Evolutionary conservation across 1,284 basidiomycete species (phyloP), one percentile per base, ranked within the genome.

Genomic region (Mycena citricolor): DNA sequence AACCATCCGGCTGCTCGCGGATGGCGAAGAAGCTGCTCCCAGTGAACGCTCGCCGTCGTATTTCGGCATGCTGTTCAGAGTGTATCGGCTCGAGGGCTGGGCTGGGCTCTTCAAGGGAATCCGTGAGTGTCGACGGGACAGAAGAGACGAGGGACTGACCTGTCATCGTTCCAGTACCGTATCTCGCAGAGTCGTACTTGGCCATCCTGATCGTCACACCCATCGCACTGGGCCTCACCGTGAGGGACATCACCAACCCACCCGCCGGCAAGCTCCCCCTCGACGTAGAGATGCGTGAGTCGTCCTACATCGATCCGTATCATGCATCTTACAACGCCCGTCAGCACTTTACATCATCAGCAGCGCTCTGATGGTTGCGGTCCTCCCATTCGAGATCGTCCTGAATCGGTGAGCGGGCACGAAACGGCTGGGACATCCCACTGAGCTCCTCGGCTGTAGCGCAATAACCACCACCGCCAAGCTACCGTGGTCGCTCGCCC

Each of bases 11-110:
- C 33, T 35, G 8, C 33, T 22, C 16, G 33, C 20, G 14, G 22
- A 32, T 6, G 48, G 32, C 5, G 4, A 28, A 28, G 4, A 1
- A 6, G 20, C 8, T 8, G 16, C 31, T 24, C 31, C 38, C 5
- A 16, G 16, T 14, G 34, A 32, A 20, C 21, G 32, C 13, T 8
- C 20, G 19, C 22, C 26, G 12, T 28, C 23, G 37, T 51, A 51
- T 20, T 47, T 51, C 34, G 45, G 41, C 10, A 51, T 51, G 49
- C 31, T 51, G 28, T 38, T 36, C 31, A 40, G 45, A 5, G 49
- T 51, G 0, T 20, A 44, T 25, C 32, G 42, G 1, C 22, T 44
- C 19, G 49, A 51, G 23, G 44, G 48, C 12, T 50, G 48, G 44
- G 28, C 40, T 28, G 49, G 49, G 10, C 29, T 47, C 19, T 50